phyloP scores from a whole-genome alignment of 345 rosid genomes.

The Sisymbrium irio region DNA sequence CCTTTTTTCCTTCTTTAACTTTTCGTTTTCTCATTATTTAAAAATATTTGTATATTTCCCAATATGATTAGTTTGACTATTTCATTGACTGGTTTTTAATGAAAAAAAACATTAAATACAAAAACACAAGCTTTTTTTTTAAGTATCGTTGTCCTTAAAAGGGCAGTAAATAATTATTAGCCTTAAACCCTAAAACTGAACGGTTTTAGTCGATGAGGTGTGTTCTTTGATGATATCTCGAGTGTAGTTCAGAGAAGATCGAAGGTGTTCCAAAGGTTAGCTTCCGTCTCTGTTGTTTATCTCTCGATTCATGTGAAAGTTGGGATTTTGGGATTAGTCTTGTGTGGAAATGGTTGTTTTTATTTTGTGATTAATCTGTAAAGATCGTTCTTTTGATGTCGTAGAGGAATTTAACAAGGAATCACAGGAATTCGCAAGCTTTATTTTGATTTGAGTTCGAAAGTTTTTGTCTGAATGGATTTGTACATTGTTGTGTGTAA shows the following conservation, averaged over 20 bases:
- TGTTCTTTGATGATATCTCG: conserved; percentile 7
- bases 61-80: conserved; percentile 4
- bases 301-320: not conserved
- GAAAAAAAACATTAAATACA: not conserved
- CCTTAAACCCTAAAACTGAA: conserved; percentile 26
- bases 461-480: too few species aligned
- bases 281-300: not conserved
- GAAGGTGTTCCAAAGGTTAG: not conserved
- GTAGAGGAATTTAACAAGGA: not conserved
- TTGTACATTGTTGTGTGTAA: not conserved
- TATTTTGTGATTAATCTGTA: not conserved
- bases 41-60: not conserved
- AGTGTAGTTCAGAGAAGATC: not conserved
- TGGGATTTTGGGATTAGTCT: not conserved
- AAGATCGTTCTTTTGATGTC: not conserved
- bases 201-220: conserved; percentile 1
- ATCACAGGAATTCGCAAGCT: not conserved
- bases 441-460: not conserved
- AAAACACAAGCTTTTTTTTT: not conserved
- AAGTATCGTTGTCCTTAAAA: too few species aligned
- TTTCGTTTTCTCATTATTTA: not conserved
- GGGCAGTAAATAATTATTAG: not conserved
- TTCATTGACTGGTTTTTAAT: not conserved
- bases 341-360: not conserved
- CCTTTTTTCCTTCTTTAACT: not conserved